Evolutionary conservation across 1,284 basidiomycete genomes (phyloP).

Genomic region (Puccinia horiana): DNA sequence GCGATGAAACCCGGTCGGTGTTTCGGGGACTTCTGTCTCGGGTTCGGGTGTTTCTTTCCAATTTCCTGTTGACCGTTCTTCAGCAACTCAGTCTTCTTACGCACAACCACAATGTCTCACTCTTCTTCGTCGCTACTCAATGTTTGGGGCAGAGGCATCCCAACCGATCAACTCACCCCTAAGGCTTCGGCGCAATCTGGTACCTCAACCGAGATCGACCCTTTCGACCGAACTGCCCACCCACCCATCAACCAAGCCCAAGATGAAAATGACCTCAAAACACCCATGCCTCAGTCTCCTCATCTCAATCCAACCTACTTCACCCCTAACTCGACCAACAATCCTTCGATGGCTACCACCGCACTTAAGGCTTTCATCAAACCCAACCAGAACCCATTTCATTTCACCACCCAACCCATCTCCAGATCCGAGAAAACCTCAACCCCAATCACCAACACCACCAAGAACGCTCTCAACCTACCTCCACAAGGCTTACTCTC

Average conservation of each 20-base stretch:
- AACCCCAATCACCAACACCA: neutral
- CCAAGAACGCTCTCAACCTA: constrained; percentile 1
- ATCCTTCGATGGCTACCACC: constrained; percentile 25
- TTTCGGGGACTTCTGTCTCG: too few species aligned
- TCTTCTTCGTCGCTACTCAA: constrained; percentile 16
- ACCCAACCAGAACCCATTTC: neutral
- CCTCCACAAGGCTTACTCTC: constrained; percentile 75
- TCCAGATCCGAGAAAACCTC: constrained; percentile 6
- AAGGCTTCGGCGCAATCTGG: constrained; percentile 63
- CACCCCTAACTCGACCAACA: neutral
- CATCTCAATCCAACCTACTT: neutral
- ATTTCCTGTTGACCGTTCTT: too few species aligned
- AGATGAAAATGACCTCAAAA: constrained; percentile 3
- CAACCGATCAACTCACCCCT: constrained; percentile 72
- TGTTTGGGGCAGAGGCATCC: constrained; percentile 53
- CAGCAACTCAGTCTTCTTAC: too few species aligned
- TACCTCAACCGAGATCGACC: constrained; percentile 66
- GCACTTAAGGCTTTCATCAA: constrained; percentile 35
- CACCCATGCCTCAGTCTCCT: constrained; percentile 18
- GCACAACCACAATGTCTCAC: neutral
- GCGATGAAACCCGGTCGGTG: too few species aligned
- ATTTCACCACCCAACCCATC: constrained; percentile 17
- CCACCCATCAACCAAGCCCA: neutral
- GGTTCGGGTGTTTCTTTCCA: too few species aligned
- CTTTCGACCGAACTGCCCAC: constrained; percentile 64